Percentiles rank a stretch among this genome's conserved stretches.
phyloP scores from a whole-genome alignment of 202 grass and related monocot species.

The Eragrostis tef region DNA sequence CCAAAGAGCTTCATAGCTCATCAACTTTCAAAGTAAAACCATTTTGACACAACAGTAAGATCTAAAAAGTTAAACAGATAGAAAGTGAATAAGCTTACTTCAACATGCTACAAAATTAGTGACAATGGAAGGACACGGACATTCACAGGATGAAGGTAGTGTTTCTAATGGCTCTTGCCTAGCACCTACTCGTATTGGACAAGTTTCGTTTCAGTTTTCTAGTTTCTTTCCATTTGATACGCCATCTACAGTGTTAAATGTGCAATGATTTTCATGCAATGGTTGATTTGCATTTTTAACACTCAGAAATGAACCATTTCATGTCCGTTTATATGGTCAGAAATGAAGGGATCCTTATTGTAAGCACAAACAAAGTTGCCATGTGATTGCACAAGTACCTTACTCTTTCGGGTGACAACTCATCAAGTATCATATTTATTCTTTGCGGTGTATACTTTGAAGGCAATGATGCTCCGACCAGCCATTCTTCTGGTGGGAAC shows the following conservation, averaged over 20 bases:
- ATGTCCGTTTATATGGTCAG: slow-evolving; percentile 30
- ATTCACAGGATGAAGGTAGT: not conserved
- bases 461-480: slow-evolving; percentile 64
- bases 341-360: slow-evolving; percentile 8
- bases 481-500: slow-evolving; percentile 90
- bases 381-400: slow-evolving; percentile 58
- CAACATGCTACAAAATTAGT: too few species aligned
- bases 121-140: not conserved
- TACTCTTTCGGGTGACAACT: slow-evolving; percentile 73
- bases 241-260: not conserved
- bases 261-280: not conserved
- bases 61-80: not conserved
- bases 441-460: slow-evolving; percentile 67
- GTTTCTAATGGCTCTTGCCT: slow-evolving; percentile 16
- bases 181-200: not conserved
- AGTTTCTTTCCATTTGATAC: slow-evolving; percentile 6
- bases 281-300: slow-evolving; percentile 2
- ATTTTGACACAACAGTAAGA: not conserved
- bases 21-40: not conserved
- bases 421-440: slow-evolving; percentile 72
- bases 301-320: not conserved
- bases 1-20: not conserved
- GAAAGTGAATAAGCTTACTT: not conserved
- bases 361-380: slow-evolving; percentile 24
- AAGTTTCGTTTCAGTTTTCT: not conserved